A percentile compares a stretch with the other conserved stretches of the same genome.
Evolutionary conservation across 2,329 filamentous ascomycete species (phyloP).

Genomic region (Verticillium albo-atrum): DNA sequence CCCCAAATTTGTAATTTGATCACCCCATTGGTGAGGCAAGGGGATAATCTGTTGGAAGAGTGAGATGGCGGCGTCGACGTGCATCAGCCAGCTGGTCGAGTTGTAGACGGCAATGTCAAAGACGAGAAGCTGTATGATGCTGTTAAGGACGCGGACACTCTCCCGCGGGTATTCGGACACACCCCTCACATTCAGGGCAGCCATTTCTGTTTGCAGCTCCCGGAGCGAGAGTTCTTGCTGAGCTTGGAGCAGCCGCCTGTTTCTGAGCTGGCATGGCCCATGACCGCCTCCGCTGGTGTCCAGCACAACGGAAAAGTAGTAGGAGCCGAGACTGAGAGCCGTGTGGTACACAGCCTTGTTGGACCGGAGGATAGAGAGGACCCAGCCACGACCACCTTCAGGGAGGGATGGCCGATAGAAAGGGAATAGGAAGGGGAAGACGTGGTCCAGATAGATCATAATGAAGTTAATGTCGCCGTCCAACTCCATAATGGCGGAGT

Average conservation of each 20-base stretch:
- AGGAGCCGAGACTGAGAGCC: constrained; percentile 50
- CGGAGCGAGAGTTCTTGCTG: constrained; percentile 40
- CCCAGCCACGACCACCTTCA: constrained; percentile 56
- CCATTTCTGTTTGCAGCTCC: constrained; percentile 38
- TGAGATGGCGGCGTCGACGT: constrained; percentile 43
- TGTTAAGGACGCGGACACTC: constrained; percentile 39
- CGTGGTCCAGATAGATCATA: constrained; percentile 58
- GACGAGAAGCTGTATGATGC: constrained; percentile 48
- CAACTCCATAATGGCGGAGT: neutral
- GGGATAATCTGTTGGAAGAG: constrained; percentile 44
- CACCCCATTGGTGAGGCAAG: constrained; percentile 29
- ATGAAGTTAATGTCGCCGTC: constrained; percentile 31
- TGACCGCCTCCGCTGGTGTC: constrained; percentile 20
- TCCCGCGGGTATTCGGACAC: constrained; percentile 24
- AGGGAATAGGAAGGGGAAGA: constrained; percentile 59
- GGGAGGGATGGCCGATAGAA: constrained; percentile 54
- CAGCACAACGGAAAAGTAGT: constrained; percentile 48
- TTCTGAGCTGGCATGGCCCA: constrained; percentile 15
- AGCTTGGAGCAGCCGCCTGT: constrained; percentile 33
- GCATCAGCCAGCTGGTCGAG: constrained; percentile 44
- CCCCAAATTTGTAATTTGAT: constrained; percentile 21
- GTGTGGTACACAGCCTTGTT: constrained; percentile 56
- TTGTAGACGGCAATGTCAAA: constrained; percentile 44
- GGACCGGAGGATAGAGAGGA: constrained; percentile 50
- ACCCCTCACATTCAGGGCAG: constrained; percentile 25